phyloP scores from a whole-genome alignment of 2,329 filamentous ascomycete species.

The Cytospora leucostoma region DNA sequence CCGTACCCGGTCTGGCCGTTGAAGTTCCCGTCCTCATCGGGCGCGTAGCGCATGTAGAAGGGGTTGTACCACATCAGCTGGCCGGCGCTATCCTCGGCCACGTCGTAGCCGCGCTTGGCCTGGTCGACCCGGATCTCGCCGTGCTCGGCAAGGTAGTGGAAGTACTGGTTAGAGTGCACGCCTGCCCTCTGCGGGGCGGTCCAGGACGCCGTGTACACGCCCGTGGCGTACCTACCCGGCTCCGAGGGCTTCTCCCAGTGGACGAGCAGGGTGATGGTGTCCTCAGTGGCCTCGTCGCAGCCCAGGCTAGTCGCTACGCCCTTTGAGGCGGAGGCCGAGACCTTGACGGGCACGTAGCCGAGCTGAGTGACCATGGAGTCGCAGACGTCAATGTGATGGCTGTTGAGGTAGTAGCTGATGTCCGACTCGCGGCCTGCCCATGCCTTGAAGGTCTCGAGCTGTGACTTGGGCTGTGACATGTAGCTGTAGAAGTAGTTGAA shows the following conservation, averaged over 20 bases:
- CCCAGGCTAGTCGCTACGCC: slow-evolving; percentile 79
- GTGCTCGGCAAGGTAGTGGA: slow-evolving; percentile 84
- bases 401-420: slow-evolving; percentile 96
- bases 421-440: slow-evolving; percentile 92
- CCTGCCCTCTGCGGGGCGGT: slow-evolving; percentile 89
- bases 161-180: slow-evolving; percentile 96
- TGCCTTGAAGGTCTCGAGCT: slow-evolving; percentile 91
- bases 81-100: slow-evolving; percentile 75
- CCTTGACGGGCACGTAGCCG: slow-evolving; percentile 75
- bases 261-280: slow-evolving; percentile 88
- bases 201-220: slow-evolving; percentile 92
- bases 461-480: slow-evolving; percentile 90
- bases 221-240: slow-evolving; percentile 72
- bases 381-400: slow-evolving; percentile 89
- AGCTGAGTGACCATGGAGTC: slow-evolving; percentile 81
- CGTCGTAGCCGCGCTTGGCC: slow-evolving; percentile 91
- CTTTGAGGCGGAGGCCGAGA: slow-evolving; percentile 75
- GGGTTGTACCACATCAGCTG: slow-evolving; percentile 87
- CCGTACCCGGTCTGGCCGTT: slow-evolving; percentile 88
- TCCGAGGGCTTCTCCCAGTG: slow-evolving; percentile 80
- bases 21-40: slow-evolving; percentile 94
- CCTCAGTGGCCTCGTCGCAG: slow-evolving; percentile 80
- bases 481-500: slow-evolving; percentile 99
- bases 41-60: slow-evolving; percentile 93
- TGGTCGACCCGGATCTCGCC: slow-evolving; percentile 91